Percentiles rank a stretch among this genome's conserved stretches.
Evolutionary conservation across 129 eudicot genomes (phyloP).

Genomic region (Centaurea solstitialis): DNA sequence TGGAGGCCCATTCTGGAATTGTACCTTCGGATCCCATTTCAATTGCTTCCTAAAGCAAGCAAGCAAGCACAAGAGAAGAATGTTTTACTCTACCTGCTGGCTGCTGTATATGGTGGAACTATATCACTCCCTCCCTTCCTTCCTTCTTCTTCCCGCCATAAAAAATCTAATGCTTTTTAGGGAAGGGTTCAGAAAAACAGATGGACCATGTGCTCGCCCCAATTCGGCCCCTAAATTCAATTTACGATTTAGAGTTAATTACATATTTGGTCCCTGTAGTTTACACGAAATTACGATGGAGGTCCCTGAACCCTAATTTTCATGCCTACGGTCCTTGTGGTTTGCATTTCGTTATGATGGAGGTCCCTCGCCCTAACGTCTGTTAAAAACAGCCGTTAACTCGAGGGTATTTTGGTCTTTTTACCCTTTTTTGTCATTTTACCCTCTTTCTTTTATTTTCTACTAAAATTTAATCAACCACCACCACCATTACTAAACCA

Average conservation of each 20-base stretch:
- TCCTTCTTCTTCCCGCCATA: slow-evolving; percentile 29
- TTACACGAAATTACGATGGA: no score
- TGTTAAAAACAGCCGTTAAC: no score
- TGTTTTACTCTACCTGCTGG: not conserved
- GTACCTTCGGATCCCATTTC: slow-evolving; percentile 59
- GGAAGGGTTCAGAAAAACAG: not conserved
- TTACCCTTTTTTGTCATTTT: no score
- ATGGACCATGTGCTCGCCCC: not conserved
- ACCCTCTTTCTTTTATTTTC: no score
- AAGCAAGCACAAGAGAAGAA: not conserved
- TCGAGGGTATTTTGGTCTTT: no score
- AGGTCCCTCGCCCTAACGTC: no score
- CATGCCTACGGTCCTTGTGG: no score
- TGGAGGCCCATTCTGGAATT: slow-evolving; percentile 73
- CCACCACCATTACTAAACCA: no score
- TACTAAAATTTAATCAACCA: no score
- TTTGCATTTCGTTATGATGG: no score
- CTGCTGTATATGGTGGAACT: not conserved
- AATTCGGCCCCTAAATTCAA: not conserved
- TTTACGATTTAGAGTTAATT: not conserved
- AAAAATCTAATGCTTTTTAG: not conserved
- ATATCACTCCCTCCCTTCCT: not conserved
- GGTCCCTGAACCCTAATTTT: no score
- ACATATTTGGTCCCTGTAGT: no score
- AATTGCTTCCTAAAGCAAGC: not conserved